These are phyloP conservation scores for Mortierella sp. DNA, from an alignment of 371 early-diverging fungal species.

Conservation along the genomic window DNA sequence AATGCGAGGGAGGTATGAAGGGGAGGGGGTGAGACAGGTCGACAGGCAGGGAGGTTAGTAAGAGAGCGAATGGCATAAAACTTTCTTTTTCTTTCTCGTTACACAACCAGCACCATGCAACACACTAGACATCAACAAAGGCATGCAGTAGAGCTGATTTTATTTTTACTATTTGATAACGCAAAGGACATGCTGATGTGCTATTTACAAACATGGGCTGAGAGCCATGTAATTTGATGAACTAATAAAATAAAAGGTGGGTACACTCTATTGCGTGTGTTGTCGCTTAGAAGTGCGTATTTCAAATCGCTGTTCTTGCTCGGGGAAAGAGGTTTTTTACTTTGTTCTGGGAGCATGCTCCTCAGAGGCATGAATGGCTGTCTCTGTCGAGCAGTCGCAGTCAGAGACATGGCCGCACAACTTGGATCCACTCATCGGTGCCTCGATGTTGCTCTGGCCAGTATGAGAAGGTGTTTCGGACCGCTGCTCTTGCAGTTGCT, in stretches of 20 bases:
- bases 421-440: constrained; percentile 41
- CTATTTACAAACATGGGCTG: constrained; percentile 3
- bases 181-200: neutral
- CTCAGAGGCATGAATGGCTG: constrained; percentile 39
- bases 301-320: too few species aligned
- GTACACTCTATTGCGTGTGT: neutral
- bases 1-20: too few species aligned
- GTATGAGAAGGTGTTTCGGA: constrained; percentile 26
- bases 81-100: neutral
- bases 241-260: neutral
- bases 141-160: neutral
- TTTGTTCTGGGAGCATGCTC: constrained; percentile 30
- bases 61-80: too few species aligned
- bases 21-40: too few species aligned
- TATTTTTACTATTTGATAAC: neutral
- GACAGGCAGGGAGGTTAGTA: too few species aligned
- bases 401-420: constrained; percentile 35
- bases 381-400: constrained; percentile 40
- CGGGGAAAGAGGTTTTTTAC: neutral
- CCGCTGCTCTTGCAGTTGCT: constrained; percentile 17
- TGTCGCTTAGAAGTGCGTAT: neutral
- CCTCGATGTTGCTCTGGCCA: constrained; percentile 46
- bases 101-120: neutral
- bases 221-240: neutral
- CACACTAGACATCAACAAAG: neutral